These are phyloP conservation scores for Neurospora intermedia DNA, from an alignment of 495 filamentous ascomycete species.

Conservation along the genomic window DNA sequence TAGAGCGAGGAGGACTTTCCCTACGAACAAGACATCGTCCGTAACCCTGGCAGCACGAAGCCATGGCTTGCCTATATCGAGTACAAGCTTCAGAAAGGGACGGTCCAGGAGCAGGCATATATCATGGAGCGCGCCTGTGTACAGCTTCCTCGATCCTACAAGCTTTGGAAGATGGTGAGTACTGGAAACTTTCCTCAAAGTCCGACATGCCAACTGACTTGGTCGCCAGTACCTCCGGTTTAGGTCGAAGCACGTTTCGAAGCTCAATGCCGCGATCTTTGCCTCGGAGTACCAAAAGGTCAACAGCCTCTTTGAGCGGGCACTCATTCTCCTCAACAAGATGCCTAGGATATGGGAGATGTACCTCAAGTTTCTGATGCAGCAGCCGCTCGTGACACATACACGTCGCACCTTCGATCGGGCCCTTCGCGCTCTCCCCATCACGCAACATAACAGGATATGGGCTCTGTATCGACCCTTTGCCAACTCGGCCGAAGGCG, in stretches of 20 bases:
- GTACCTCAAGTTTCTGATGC: constrained; percentile 84
- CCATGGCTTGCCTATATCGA: constrained; percentile 95
- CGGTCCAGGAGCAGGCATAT: constrained; percentile 82
- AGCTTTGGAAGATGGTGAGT: constrained; percentile 92
- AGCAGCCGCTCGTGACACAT: constrained; percentile 84
- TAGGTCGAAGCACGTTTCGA: constrained; percentile 68
- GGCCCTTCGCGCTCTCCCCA: constrained; percentile 83
- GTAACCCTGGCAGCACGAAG: constrained; percentile 76
- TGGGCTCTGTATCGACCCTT: constrained; percentile 91
- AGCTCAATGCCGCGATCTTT: constrained; percentile 75
- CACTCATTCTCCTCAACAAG: constrained; percentile 91
- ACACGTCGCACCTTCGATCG: constrained; percentile 90
- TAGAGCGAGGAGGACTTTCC: constrained; percentile 79
- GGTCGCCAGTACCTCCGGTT: constrained; percentile 69
- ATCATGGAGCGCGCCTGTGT: constrained; percentile 87
- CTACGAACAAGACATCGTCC: constrained; percentile 91
- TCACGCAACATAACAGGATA: constrained; percentile 95
- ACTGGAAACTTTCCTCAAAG: not conserved
- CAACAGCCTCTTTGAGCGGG: constrained; percentile 89
- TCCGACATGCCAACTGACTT: not conserved
- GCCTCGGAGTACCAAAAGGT: constrained; percentile 81
- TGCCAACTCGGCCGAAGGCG: constrained; percentile 82
- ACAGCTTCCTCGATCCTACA: constrained; percentile 88
- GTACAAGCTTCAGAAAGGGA: constrained; percentile 81
- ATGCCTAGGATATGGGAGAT: constrained; percentile 99